Percentiles rank a stretch among this genome's conserved stretches.
Evolutionary conservation across 2,329 filamentous ascomycete species (phyloP).

Genomic region (Paramyrothecium sp.): DNA sequence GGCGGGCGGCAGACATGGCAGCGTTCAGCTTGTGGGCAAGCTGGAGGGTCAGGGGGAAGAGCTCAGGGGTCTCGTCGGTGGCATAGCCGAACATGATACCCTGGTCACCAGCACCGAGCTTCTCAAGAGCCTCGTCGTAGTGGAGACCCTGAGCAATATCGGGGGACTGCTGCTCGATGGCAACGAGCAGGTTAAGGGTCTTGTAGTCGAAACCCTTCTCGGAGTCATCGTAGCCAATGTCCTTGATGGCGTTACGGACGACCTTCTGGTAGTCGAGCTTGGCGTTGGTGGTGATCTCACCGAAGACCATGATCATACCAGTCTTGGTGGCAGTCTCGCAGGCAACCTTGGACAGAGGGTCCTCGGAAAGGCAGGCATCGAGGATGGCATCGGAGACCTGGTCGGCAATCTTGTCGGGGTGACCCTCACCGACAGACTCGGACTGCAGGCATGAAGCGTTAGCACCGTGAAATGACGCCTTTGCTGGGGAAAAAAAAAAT

Average conservation of each 20-base stretch:
- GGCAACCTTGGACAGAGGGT: conserved; percentile 97
- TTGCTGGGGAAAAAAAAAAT: too few species aligned
- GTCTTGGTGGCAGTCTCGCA: conserved; percentile 99
- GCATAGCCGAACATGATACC: conserved; percentile 99
- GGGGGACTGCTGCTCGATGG: conserved; percentile 98
- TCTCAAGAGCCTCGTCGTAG: conserved; percentile 95
- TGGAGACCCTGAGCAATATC: conserved; percentile 99
- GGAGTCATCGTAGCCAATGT: conserved; percentile 97
- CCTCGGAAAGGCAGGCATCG: conserved; percentile 92
- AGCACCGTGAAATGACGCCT: too few species aligned
- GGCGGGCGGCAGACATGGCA: conserved; percentile 87
- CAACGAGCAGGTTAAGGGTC: conserved; percentile 97
- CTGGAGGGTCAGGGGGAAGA: conserved; percentile 90
- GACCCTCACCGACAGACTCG: conserved; percentile 85
- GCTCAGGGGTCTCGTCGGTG: conserved; percentile 97
- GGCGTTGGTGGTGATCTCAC: conserved; percentile 98
- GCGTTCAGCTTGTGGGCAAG: conserved; percentile 97
- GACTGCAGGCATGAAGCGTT: conserved; percentile 50
- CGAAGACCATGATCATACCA: conserved; percentile 98
- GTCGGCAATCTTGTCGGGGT: conserved; percentile 97
- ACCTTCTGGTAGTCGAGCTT: conserved; percentile 97
- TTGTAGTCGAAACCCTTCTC: conserved; percentile 99
- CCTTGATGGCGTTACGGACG: conserved; percentile 92
- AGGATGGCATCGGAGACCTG: conserved; percentile 98
- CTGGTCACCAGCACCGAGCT: conserved; percentile 98